These are phyloP conservation scores for Prunus mira DNA, from an alignment of 306 rosid genomes.

Conservation along the genomic window DNA sequence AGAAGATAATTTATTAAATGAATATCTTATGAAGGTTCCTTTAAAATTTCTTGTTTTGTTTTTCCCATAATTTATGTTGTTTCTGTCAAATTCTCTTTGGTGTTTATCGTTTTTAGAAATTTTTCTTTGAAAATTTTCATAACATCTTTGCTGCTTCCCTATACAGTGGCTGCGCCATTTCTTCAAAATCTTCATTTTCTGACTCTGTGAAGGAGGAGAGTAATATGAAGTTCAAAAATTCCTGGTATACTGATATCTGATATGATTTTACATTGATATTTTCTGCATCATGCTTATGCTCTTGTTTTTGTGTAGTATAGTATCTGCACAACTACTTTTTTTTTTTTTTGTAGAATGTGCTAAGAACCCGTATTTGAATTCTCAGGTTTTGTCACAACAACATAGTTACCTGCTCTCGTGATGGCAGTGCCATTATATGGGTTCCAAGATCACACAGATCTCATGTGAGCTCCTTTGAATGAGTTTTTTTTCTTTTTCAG, in stretches of 20 bases:
- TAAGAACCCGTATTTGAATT: slow-evolving; percentile 24
- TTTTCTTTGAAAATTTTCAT: slow-evolving; percentile 14
- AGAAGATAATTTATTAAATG: neutral
- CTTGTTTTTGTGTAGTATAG: neutral
- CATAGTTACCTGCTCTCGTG: slow-evolving; percentile 95
- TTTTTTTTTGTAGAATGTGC: slow-evolving; percentile 12
- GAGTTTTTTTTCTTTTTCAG: neutral
- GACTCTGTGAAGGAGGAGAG: slow-evolving; percentile 71
- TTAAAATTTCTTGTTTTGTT: neutral
- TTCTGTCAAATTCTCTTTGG: neutral
- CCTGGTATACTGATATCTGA: slow-evolving; percentile 49
- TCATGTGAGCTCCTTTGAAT: slow-evolving; percentile 59
- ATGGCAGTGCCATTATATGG: slow-evolving; percentile 98
- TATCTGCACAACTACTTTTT: neutral
- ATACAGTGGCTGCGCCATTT: slow-evolving; percentile 79
- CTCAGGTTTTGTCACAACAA: slow-evolving; percentile 85
- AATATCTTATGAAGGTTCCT: neutral
- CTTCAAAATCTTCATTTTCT: slow-evolving; percentile 56
- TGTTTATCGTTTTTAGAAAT: neutral
- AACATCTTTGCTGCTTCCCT: slow-evolving; percentile 25
- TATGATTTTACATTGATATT: neutral
- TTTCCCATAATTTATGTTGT: neutral
- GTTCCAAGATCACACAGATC: slow-evolving; percentile 84
- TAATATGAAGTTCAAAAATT: slow-evolving; percentile 60
- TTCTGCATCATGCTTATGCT: slow-evolving; percentile 12